These are phyloP conservation scores for Penium margaritaceum DNA, from an alignment of 139 green algal genomes.

Conservation along the genomic window DNA sequence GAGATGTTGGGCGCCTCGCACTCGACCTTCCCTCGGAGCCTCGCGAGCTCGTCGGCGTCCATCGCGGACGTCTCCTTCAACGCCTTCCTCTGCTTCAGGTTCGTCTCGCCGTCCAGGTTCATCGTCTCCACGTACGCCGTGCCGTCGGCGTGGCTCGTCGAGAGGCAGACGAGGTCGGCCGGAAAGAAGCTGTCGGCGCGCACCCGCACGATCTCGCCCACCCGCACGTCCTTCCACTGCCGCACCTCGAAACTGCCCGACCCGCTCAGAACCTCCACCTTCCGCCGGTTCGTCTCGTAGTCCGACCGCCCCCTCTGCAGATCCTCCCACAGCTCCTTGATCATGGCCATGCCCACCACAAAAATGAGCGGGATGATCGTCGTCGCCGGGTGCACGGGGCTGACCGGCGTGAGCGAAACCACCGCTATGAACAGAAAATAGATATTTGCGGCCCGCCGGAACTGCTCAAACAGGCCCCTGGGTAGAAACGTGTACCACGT, in stretches of 20 bases:
- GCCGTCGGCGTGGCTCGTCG: slow-evolving; percentile 53
- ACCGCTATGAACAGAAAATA: slow-evolving; percentile 65
- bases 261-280: slow-evolving; percentile 16
- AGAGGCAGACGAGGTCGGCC: slow-evolving; percentile 72
- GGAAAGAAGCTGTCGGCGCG: slow-evolving; percentile 58
- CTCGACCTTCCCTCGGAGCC: slow-evolving; percentile 51
- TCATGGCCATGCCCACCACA: slow-evolving; percentile 71
- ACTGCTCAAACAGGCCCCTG: slow-evolving; percentile 70
- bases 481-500: slow-evolving; percentile 71
- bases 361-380: slow-evolving; percentile 65
- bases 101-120: slow-evolving; percentile 66
- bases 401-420: slow-evolving; percentile 49
- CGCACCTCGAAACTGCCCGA: not conserved
- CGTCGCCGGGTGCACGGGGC: slow-evolving; percentile 69
- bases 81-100: slow-evolving; percentile 46
- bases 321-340: slow-evolving; percentile 73
- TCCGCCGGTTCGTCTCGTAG: slow-evolving; percentile 41
- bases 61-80: slow-evolving; percentile 17
- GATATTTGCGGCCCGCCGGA: slow-evolving; percentile 67
- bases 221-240: slow-evolving; percentile 16
- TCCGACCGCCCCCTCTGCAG: slow-evolving; percentile 54
- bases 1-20: slow-evolving; percentile 74
- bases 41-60: not conserved
- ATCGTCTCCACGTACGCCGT: slow-evolving; percentile 75
- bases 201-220: slow-evolving; percentile 40